These are phyloP conservation scores for Apiospora phragmitis DNA, from an alignment of 2,329 filamentous ascomycete species.

Conservation along the genomic window DNA sequence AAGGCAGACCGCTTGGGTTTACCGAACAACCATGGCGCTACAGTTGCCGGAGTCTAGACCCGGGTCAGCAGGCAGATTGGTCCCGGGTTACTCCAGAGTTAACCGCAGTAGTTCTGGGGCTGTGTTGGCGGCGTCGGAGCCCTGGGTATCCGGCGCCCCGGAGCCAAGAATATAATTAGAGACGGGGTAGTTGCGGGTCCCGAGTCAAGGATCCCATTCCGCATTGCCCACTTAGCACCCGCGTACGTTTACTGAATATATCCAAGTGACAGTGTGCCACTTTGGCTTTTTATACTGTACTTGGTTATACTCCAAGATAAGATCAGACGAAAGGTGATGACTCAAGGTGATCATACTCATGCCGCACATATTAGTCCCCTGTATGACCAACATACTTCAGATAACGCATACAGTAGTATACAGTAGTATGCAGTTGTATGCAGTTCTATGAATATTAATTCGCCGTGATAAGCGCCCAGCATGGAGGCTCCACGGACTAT, in stretches of 20 bases:
- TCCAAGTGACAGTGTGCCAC: not conserved
- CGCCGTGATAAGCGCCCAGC: not conserved
- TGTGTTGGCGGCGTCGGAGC: not conserved
- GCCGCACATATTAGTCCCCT: not conserved
- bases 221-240: not conserved
- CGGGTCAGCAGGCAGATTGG: not conserved
- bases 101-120: not conserved
- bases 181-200: not conserved
- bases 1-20: not conserved
- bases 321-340: not conserved
- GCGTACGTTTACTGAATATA: not conserved
- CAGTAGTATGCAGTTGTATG: not conserved
- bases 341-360: not conserved
- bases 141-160: not conserved
- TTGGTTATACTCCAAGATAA: not conserved
- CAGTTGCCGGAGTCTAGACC: not conserved
- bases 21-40: not conserved
- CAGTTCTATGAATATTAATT: not conserved
- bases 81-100: not conserved
- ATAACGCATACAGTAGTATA: not conserved
- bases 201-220: not conserved
- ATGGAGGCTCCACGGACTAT: not conserved
- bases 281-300: not conserved
- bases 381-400: not conserved
- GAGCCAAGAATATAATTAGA: not conserved